These are phyloP conservation scores for Nyssa sinensis DNA, from an alignment of 148 eudicot genomes.

Conservation along the genomic window DNA sequence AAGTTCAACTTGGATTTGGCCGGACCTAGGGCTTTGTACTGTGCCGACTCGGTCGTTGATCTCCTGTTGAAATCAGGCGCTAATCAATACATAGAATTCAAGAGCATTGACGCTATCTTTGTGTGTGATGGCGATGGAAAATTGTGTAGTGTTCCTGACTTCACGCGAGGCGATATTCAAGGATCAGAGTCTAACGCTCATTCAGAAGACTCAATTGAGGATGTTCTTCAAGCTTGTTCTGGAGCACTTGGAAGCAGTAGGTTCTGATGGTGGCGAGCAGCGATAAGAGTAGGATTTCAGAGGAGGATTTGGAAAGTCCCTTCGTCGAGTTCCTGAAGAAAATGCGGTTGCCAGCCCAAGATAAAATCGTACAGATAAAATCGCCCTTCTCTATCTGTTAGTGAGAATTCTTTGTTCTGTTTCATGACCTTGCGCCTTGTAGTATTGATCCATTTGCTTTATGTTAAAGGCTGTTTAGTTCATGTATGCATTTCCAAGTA, in stretches of 20 bases:
- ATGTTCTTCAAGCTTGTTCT: slow-evolving; percentile 63
- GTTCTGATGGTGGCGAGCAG: slow-evolving; percentile 18
- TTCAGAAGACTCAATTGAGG: slow-evolving; percentile 63
- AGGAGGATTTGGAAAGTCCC: slow-evolving; percentile 71
- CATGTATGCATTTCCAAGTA: neutral
- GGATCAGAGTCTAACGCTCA: slow-evolving; percentile 36
- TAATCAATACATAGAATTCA: slow-evolving; percentile 73
- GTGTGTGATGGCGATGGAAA: slow-evolving; percentile 35
- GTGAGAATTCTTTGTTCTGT: slow-evolving; percentile 22
- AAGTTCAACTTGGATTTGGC: slow-evolving; percentile 56
- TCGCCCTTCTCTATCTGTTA: slow-evolving; percentile 31
- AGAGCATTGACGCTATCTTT: slow-evolving; percentile 55
- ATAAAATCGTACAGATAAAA: slow-evolving; percentile 60
- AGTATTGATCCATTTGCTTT: neutral
- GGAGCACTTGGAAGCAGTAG: slow-evolving; percentile 38
- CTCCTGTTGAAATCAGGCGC: slow-evolving; percentile 59
- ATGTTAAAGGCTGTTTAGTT: too few species aligned
- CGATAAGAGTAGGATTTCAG: slow-evolving; percentile 33
- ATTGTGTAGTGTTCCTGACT: slow-evolving; percentile 63
- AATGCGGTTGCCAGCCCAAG: slow-evolving; percentile 50
- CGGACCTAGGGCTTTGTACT: slow-evolving; percentile 81
- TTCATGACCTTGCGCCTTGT: slow-evolving; percentile 5
- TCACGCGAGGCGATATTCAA: slow-evolving; percentile 67
- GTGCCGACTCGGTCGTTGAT: slow-evolving; percentile 57
- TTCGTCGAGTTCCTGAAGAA: slow-evolving; percentile 60